Base-by-base conservation (phyloP, 352 stramenopile species). In the Phytophthora foliorum region DNA sequence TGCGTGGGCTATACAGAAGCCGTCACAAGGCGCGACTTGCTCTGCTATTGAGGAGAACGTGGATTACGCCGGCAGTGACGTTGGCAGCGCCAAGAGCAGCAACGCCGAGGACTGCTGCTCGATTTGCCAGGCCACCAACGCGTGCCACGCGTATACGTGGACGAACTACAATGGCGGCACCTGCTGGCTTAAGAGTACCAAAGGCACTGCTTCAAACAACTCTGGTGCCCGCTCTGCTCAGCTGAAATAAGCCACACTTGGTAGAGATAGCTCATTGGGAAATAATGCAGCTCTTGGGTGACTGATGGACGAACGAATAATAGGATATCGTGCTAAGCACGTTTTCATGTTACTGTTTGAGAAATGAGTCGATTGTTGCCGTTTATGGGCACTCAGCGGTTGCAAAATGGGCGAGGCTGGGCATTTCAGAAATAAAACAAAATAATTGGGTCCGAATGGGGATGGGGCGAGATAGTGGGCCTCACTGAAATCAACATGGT, bases 161-260 rank as follows among this genome's bases (percentile, higher is more conserved):
- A 81, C 77, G 25, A 76, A 71, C 48, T 81, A 72, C 52, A 74
- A 77, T 32, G 68, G 77, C 22, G 68, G 77, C 6, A 78, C 72
- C 14, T 81, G 80, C 67, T 86, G 80, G 80, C 62, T 85, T 17
- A 85, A 88, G 67, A 76, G 55, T 29, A 31, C 22, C 13, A 80
- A 78, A 56, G 69, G 65, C 2, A 48, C 39, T 36, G 2, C 53
- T 19, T 64, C 39, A 3, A 56, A 48, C 25, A 70, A 22, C 34
- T 41, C 58, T 7, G 63, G 64, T 6, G 57, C 58, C 3, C 64
- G 57, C 31, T 70, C 57, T 5, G 64, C 69, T 22, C 51, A 63
- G 48, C 57, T 74, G 21, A 66, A 34, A 41, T 76, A 67, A 17
- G 13, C 13, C 21, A 14, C 10, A 34, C 27, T 7, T 6, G 5